phyloP scores from a whole-genome alignment of 2,329 filamentous ascomycete species.

The Fusarium marasasianum region DNA sequence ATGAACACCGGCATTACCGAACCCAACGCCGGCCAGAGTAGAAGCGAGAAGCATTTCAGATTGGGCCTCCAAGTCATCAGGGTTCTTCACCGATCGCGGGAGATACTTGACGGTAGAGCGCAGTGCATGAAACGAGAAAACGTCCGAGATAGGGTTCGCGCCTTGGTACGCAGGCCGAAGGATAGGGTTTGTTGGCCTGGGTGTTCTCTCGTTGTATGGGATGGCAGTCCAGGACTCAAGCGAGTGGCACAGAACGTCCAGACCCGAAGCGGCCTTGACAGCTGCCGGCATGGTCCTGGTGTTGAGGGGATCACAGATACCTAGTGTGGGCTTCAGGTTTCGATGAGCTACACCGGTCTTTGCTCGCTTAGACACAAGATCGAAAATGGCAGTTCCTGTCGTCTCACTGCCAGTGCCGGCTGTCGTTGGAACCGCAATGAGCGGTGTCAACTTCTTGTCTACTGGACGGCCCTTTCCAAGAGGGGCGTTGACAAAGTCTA shows the following conservation, averaged over 20 bases:
- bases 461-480: slow-evolving; percentile 87
- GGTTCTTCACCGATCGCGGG: slow-evolving; percentile 84
- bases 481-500: slow-evolving; percentile 97
- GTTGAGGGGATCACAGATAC: slow-evolving; percentile 87
- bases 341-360: slow-evolving; percentile 97
- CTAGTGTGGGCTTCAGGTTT: slow-evolving; percentile 93
- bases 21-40: slow-evolving; percentile 93
- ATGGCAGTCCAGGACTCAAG: slow-evolving; percentile 98
- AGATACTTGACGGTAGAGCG: slow-evolving; percentile 89
- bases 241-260: slow-evolving; percentile 95
- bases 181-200: slow-evolving; percentile 88
- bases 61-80: slow-evolving; percentile 92
- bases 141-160: slow-evolving; percentile 96
- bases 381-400: slow-evolving; percentile 97
- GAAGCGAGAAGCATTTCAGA: slow-evolving; percentile 95
- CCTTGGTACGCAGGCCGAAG: slow-evolving; percentile 94
- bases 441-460: slow-evolving; percentile 73
- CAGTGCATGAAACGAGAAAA: slow-evolving; percentile 91
- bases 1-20: slow-evolving; percentile 97
- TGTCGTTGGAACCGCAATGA: slow-evolving; percentile 86
- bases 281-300: slow-evolving; percentile 95
- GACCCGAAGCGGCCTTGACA: slow-evolving; percentile 88
- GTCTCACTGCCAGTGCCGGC: slow-evolving; percentile 92
- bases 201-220: slow-evolving; percentile 86
- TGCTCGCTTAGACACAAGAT: slow-evolving; percentile 85